Percentiles rank a stretch among this genome's conserved stretches.
Conservation (phyloP, 192 early-diverging fungal genomes). For the Backusella tuberculispora region DNA sequence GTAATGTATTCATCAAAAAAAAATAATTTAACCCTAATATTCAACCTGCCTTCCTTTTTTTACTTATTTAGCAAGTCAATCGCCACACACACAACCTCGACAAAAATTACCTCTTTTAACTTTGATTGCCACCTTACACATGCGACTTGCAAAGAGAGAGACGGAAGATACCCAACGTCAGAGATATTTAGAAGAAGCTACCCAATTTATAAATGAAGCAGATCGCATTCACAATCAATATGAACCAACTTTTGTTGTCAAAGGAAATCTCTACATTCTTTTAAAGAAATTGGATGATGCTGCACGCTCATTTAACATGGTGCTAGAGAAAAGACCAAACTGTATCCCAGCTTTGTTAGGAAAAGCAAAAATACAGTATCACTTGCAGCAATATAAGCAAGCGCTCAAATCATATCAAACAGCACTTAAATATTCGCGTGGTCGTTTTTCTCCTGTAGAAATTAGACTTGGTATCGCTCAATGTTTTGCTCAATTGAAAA, state of each 20-base stretch:
- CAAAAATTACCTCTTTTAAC: conserved; percentile 73
- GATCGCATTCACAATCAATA: conserved; percentile 73
- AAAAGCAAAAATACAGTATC: conserved; percentile 65
- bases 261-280: conserved; percentile 65
- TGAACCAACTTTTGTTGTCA: conserved; percentile 71
- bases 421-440: conserved; percentile 65
- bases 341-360: conserved; percentile 67
- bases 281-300: conserved; percentile 61
- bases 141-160: conserved; percentile 64
- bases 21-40: neutral
- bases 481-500: conserved; percentile 78
- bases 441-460: conserved; percentile 49
- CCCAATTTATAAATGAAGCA: conserved; percentile 75
- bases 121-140: conserved; percentile 73
- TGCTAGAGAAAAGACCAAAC: conserved; percentile 49
- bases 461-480: conserved; percentile 87
- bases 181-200: conserved; percentile 67
- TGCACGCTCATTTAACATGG: conserved; percentile 52
- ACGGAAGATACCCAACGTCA: conserved; percentile 48
- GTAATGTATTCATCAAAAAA: conserved; percentile 19
- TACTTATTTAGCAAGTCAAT: conserved; percentile 13
- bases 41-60: neutral
- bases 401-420: conserved; percentile 81
- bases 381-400: conserved; percentile 62
- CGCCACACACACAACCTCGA: conserved; percentile 45